A percentile compares a stretch with the other conserved stretches of the same genome.
phyloP scores from a whole-genome alignment of 2,329 filamentous ascomycete species.

The Pseudogymnoascus sp. region DNA sequence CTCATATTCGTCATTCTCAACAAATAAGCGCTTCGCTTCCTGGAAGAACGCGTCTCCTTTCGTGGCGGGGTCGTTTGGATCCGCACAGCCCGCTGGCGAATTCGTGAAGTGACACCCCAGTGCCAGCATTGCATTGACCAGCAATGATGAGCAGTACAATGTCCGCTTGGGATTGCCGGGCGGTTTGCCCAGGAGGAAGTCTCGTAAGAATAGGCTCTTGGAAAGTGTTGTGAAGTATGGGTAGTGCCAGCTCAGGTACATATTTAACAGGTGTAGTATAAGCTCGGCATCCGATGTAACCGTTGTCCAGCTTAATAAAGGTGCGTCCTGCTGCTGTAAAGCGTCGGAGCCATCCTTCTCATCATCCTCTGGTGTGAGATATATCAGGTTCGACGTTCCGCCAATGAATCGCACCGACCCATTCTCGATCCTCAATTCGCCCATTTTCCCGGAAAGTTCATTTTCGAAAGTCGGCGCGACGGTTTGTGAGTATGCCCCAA shows the following conservation, averaged over 20 bases:
- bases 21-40: constrained; percentile 80
- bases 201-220: constrained; percentile 75
- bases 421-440: constrained; percentile 77
- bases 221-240: constrained; percentile 90
- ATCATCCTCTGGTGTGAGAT: constrained; percentile 49
- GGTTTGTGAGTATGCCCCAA: constrained; percentile 35
- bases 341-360: constrained; percentile 25
- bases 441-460: constrained; percentile 87
- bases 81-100: constrained; percentile 61
- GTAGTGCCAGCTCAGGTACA: constrained; percentile 99
- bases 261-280: constrained; percentile 80
- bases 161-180: constrained; percentile 45
- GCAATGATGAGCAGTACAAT: constrained; percentile 75
- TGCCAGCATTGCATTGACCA: constrained; percentile 86
- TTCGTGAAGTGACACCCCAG: constrained; percentile 83
- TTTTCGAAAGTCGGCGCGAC: constrained; percentile 49
- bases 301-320: constrained; percentile 77
- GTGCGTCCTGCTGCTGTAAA: constrained; percentile 46
- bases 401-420: constrained; percentile 86
- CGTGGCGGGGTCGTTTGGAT: constrained; percentile 67
- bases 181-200: constrained; percentile 68
- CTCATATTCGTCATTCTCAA: constrained; percentile 90
- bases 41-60: constrained; percentile 95
- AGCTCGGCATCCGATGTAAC: constrained; percentile 74
- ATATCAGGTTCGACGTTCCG: constrained; percentile 88